phyloP scores from a whole-genome alignment of 73 alveolate species.

The Tetrahymena thermophila region DNA sequence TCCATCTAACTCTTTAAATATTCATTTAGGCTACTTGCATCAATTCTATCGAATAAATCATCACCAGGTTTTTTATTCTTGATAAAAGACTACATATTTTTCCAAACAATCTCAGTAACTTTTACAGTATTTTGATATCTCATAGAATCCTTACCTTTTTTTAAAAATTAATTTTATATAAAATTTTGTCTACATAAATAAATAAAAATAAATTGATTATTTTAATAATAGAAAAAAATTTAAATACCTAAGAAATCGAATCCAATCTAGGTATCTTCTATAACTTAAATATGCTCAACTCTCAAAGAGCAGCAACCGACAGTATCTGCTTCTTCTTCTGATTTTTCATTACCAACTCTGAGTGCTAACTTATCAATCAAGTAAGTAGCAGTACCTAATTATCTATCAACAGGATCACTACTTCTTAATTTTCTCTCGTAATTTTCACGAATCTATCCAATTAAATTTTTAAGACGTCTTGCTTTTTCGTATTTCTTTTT shows the following conservation, averaged over 20 bases:
- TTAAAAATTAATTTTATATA: background rate
- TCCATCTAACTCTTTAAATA: constrained; percentile 91
- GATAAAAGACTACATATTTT: constrained; percentile 63
- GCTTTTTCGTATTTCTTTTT: constrained; percentile 96
- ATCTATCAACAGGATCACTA: constrained; percentile 53
- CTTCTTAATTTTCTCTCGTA: constrained; percentile 71
- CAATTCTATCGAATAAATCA: constrained; percentile 64
- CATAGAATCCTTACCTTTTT: constrained; percentile 90
- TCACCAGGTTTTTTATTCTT: constrained; percentile 75
- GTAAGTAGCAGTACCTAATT: constrained; percentile 96
- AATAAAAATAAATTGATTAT: background rate
- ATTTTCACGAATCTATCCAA: constrained; percentile 74
- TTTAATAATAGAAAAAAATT: too few species aligned
- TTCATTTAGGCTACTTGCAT: constrained; percentile 81
- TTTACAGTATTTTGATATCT: constrained; percentile 79
- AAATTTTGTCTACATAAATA: background rate
- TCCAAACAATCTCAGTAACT: constrained; percentile 69
- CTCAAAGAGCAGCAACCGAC: constrained; percentile 99
- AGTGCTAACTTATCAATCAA: constrained; percentile 96
- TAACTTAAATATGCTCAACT: constrained; percentile 80
- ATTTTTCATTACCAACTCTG: constrained; percentile 99
- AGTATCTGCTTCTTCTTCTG: constrained; percentile 99
- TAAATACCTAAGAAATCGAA: constrained; percentile 86
- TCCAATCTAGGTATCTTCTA: constrained; percentile 65
- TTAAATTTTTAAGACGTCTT: constrained; percentile 59